phyloP scores from a whole-genome alignment of 768 basidiomycete genomes.

The Tephrocybe rancida region DNA sequence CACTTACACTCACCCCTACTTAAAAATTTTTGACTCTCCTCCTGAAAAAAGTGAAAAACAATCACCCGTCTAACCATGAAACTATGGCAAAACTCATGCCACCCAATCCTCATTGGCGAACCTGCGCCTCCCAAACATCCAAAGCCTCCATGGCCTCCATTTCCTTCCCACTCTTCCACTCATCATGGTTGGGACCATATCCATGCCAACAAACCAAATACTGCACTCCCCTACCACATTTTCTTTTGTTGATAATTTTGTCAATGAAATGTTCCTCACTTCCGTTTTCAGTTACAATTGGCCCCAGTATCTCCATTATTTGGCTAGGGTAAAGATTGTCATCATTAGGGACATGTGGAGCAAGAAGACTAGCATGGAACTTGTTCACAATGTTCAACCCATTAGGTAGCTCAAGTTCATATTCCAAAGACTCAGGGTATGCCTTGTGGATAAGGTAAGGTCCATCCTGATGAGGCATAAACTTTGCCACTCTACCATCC shows the following conservation, averaged over 20 bases:
- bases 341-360: conserved; percentile 29
- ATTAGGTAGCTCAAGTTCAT: conserved; percentile 22
- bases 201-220: conserved; percentile 23
- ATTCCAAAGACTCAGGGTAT: conserved; percentile 19
- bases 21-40: too few species aligned
- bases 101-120: too few species aligned
- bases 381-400: conserved; percentile 23
- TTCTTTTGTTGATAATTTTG: conserved; percentile 24
- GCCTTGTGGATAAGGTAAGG: conserved; percentile 23
- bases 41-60: too few species aligned
- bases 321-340: conserved; percentile 27
- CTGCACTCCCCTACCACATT: conserved; percentile 20
- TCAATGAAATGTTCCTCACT: too few species aligned
- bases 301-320: conserved; percentile 10
- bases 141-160: too few species aligned
- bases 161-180: too few species aligned
- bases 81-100: too few species aligned
- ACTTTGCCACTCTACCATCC: conserved; percentile 33
- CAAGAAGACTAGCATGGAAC: conserved; percentile 36
- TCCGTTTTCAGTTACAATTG: conserved; percentile 26
- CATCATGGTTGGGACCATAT: too few species aligned
- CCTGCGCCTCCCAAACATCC: too few species aligned
- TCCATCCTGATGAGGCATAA: conserved; percentile 35
- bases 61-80: too few species aligned
- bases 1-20: too few species aligned